Conservation (phyloP, 768 basidiomycete species). For the Trametes cingulata region DNA sequence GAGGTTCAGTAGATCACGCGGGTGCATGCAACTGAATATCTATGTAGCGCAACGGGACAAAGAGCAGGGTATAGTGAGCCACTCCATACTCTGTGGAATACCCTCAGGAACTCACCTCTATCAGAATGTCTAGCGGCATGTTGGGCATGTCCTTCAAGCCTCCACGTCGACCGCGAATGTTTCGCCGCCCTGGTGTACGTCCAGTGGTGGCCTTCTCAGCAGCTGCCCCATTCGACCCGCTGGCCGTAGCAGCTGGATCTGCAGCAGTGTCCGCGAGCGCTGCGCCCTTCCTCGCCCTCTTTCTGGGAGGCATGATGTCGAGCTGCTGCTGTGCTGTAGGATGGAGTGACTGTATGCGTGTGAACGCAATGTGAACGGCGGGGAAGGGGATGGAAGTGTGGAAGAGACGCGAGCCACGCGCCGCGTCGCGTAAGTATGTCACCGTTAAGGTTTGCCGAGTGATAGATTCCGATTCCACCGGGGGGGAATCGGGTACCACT, state of each 20-base stretch:
- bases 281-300: not conserved
- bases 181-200: not conserved
- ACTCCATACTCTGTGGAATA: not conserved
- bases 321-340: no score
- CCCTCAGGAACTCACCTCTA: slow-evolving; percentile 1
- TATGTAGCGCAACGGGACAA: not conserved
- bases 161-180: slow-evolving; percentile 7
- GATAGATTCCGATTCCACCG: no score
- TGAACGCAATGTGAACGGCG: not conserved
- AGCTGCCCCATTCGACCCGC: not conserved
- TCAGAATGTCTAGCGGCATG: slow-evolving; percentile 12
- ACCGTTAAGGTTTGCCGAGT: no score
- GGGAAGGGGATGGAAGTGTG: no score
- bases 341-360: not conserved
- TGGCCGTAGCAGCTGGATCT: not conserved
- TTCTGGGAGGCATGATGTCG: not conserved
- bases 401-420: not conserved
- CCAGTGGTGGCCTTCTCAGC: not conserved
- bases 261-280: not conserved
- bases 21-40: slow-evolving; percentile 9
- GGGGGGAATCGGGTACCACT: no score
- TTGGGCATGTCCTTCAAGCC: slow-evolving; percentile 14
- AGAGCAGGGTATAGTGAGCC: not conserved
- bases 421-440: not conserved
- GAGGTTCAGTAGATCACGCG: slow-evolving; percentile 8